phyloP scores from a whole-genome alignment of 176 grass and related monocot species.

The Dactylis glomerata region DNA sequence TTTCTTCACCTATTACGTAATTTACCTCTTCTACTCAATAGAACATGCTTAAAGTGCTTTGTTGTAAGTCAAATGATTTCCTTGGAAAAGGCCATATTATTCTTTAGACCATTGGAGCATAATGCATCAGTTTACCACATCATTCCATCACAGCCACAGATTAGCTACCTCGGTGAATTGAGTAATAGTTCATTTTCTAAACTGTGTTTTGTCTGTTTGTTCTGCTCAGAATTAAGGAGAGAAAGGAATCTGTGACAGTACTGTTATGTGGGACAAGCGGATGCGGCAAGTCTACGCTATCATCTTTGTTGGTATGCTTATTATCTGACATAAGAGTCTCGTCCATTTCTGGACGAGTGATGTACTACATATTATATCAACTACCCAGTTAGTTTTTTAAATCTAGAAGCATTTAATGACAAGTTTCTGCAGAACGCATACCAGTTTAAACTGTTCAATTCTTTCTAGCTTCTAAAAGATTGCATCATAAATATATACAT shows the following conservation, averaged over 20 bases:
- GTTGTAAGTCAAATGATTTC: conserved; percentile 19
- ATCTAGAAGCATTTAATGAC: not conserved
- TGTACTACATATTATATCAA: not conserved
- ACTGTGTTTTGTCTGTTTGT: conserved; percentile 4
- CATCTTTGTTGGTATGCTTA: conserved; percentile 82
- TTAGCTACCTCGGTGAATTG: conserved; percentile 22
- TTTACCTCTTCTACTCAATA: not conserved
- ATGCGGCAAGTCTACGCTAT: conserved; percentile 93
- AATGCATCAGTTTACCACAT: not conserved
- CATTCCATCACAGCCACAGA: not conserved
- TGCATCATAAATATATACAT: not conserved
- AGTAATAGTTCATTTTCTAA: not conserved
- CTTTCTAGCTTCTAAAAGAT: conserved; percentile 2
- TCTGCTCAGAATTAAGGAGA: conserved; percentile 80
- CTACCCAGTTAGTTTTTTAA: not conserved
- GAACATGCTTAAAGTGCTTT: not conserved
- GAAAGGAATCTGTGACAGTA: conserved; percentile 90
- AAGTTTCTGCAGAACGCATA: not conserved
- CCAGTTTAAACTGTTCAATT: not conserved
- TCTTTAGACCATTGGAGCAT: not conserved
- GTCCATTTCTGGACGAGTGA: not conserved
- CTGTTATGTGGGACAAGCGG: conserved; percentile 94
- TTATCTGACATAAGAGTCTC: not conserved
- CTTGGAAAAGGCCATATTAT: not conserved
- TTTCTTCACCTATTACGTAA: not conserved